Evolutionary conservation across 2,329 filamentous ascomycete genomes (phyloP), one percentile per base, ranked within the genome.

Genomic region (Didymella exigua): DNA sequence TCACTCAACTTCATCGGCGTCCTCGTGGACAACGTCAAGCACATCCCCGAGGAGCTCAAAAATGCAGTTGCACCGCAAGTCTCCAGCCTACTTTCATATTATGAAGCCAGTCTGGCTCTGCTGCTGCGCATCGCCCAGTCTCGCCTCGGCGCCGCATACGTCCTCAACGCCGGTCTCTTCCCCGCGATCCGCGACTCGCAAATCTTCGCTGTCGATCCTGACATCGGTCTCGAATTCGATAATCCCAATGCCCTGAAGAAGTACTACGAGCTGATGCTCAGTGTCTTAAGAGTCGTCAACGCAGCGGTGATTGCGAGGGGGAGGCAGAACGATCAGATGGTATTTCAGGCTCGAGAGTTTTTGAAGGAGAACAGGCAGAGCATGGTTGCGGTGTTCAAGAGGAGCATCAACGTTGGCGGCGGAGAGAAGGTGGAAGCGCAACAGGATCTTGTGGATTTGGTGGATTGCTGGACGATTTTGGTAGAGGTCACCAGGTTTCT

Each of bases 91-190:
- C 76, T 89, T 10, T 80, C 81, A 11, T 86, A 84, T 70, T 87
- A 87, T 62, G 82, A 93, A 68, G 88, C 92, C 40, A 89, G 90
- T 59, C 83, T 98, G 26, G 86, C 91, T 2, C 84, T 99, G 14
- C 84, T 99, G 23, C 82, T 96, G 21, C 88, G 92, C 61, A 84
- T 98, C 46, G 89, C 89, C 49, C 91, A 96, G 72, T 93, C 89
- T 1, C 87, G 89, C 53, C 79, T 84, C n/a, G 96, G 95, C 24
- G 93, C 95, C 41, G 89, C 88, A 54, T 86, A 91, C 60, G 86
- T 97, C n/a, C 82, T 98, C 36, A 92, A 96, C 67, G 90, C 91
- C 8, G 93, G 93, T 58, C 82, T 99, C 5, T 93, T 99, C 78
- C 84, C 88, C 38, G 84, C 90, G 0, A 79, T 98, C 24, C 89